Conservation (phyloP, 2,329 filamentous ascomycete genomes). For the Laburnicola sp. region DNA sequence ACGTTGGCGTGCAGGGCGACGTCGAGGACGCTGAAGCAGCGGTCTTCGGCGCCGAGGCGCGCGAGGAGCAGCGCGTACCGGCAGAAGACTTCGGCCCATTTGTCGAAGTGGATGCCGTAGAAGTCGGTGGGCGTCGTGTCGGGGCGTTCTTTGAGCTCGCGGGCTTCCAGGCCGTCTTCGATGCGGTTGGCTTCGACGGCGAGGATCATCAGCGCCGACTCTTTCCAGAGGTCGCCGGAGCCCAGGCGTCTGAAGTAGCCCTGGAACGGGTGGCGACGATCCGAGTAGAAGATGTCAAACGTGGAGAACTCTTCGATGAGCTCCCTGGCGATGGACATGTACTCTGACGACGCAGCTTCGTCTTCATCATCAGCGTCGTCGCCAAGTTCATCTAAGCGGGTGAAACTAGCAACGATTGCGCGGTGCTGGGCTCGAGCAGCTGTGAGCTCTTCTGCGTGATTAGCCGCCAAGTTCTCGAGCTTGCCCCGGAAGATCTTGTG, state of each 20-base stretch:
- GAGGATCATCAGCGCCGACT: slow-evolving; percentile 39
- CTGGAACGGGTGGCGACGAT: slow-evolving; percentile 49
- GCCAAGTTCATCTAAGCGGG: slow-evolving; percentile 50
- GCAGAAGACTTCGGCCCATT: slow-evolving; percentile 88
- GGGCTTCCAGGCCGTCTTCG: slow-evolving; percentile 35
- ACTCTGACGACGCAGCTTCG: slow-evolving; percentile 56
- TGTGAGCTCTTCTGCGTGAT: slow-evolving; percentile 49
- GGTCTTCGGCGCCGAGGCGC: slow-evolving; percentile 64
- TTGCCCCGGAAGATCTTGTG: slow-evolving; percentile 35
- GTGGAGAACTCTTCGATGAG: slow-evolving; percentile 64
- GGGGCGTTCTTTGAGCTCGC: slow-evolving; percentile 34
- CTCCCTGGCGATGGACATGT: slow-evolving; percentile 61
- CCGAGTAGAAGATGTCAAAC: slow-evolving; percentile 61
- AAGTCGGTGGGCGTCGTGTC: slow-evolving; percentile 58
- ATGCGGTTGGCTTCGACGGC: slow-evolving; percentile 40
- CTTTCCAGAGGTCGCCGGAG: slow-evolving; percentile 40
- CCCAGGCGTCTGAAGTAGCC: slow-evolving; percentile 42
- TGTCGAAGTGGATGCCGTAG: slow-evolving; percentile 76
- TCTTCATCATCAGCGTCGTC: slow-evolving; percentile 54
- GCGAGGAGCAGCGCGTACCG: slow-evolving; percentile 82
- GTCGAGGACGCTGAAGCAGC: slow-evolving; percentile 79
- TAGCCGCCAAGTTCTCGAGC: slow-evolving; percentile 30
- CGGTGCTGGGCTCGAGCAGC: slow-evolving; percentile 39
- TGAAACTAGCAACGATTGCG: slow-evolving; percentile 46
- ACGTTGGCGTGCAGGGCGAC: slow-evolving; percentile 79